phyloP scores from a whole-genome alignment of 2,329 filamentous ascomycete species.

The Bipolaris oryzae region DNA sequence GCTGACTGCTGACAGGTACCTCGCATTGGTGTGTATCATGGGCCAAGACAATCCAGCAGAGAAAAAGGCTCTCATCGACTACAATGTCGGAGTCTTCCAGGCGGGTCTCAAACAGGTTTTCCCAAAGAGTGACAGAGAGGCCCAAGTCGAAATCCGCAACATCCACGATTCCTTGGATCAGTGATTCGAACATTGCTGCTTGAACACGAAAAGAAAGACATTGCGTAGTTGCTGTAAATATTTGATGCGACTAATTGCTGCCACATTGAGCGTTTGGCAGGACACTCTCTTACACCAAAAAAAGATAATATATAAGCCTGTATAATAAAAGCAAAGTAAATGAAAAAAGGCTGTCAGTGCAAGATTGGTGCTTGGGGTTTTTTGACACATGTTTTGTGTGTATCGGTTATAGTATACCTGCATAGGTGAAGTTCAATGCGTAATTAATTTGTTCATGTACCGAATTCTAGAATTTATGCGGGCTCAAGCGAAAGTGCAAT shows the following conservation, averaged over 20 bases:
- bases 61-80: slow-evolving; percentile 82
- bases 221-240: neutral
- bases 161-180: slow-evolving; percentile 23
- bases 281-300: neutral
- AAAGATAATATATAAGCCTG: neutral
- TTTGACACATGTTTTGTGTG: too few relatives aligned
- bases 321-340: neutral
- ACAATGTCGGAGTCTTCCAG: slow-evolving; percentile 84
- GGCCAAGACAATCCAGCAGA: slow-evolving; percentile 80
- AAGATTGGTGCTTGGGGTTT: neutral
- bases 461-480: neutral
- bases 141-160: slow-evolving; percentile 31
- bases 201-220: neutral
- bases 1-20: slow-evolving; percentile 59
- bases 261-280: neutral
- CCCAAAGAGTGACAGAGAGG: slow-evolving; percentile 51
- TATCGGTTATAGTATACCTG: neutral
- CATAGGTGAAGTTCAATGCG: neutral
- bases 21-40: slow-evolving; percentile 85
- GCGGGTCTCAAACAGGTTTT: slow-evolving; percentile 81
- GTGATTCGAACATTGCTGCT: neutral
- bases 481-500: neutral
- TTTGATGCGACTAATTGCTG: neutral
- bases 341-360: too few relatives aligned
- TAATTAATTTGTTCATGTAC: neutral